These are phyloP conservation scores for Talaromyces proteolyticus DNA, from an alignment of 495 filamentous ascomycete genomes.

Conservation along the genomic window DNA sequence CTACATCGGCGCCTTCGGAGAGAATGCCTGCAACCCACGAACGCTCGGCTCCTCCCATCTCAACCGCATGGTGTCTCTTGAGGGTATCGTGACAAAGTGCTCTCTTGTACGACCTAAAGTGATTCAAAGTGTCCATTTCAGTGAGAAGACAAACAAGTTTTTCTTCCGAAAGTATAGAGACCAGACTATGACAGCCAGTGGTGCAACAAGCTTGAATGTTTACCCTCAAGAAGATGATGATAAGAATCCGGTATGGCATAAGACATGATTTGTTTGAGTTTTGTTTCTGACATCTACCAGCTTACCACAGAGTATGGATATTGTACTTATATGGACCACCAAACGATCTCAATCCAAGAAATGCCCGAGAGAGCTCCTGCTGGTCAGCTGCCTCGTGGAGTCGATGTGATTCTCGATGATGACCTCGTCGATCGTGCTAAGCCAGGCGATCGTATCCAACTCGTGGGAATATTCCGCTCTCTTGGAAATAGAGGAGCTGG, in stretches of 20 bases:
- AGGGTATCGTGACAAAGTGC: conserved; percentile 96
- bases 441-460: conserved; percentile 91
- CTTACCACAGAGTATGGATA: conserved; percentile 94
- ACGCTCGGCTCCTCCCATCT: conserved; percentile 83
- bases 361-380: conserved; percentile 98
- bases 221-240: conserved; percentile 95
- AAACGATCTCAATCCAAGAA: conserved; percentile 97
- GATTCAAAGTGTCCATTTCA: conserved; percentile 95
- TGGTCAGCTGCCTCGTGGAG: conserved; percentile 89
- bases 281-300: conserved; percentile 21
- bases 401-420: conserved; percentile 97
- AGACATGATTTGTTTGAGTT: not conserved
- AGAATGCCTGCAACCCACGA: conserved; percentile 89
- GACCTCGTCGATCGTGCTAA: conserved; percentile 94
- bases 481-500: conserved; percentile 90
- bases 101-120: conserved; percentile 94
- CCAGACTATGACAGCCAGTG: conserved; percentile 92
- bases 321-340: conserved; percentile 93
- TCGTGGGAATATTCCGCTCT: conserved; percentile 90
- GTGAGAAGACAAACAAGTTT: conserved; percentile 77
- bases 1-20: conserved; percentile 89
- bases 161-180: conserved; percentile 83
- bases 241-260: conserved; percentile 50
- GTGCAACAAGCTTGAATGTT: conserved; percentile 76
- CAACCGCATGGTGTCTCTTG: conserved; percentile 94